Percentiles rank a stretch among this genome's conserved stretches.
Conservation (phyloP, 495 filamentous ascomycete genomes). For the Hypoxylon rickii region DNA sequence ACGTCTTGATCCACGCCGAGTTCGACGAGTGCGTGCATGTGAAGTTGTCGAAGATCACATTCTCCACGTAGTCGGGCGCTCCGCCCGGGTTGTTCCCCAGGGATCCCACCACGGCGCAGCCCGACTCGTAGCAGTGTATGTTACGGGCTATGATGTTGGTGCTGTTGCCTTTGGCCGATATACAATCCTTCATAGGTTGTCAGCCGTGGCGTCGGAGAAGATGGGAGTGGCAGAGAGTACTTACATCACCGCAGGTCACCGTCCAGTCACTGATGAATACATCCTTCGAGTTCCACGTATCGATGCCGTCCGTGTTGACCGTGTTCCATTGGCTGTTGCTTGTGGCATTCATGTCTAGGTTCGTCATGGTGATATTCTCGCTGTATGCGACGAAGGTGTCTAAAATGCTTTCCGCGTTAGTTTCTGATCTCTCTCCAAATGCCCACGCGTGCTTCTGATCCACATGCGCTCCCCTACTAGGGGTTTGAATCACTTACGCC, state of each 20-base stretch:
- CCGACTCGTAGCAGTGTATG: slow-evolving; percentile 49
- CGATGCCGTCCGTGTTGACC: slow-evolving; percentile 49
- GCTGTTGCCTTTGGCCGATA: slow-evolving; percentile 65
- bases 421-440: background rate
- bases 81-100: slow-evolving; percentile 41
- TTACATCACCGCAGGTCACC: slow-evolving; percentile 47
- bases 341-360: slow-evolving; percentile 47
- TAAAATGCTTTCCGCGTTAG: slow-evolving; percentile 7
- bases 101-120: slow-evolving; percentile 43
- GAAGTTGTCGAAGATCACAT: slow-evolving; percentile 48
- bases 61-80: slow-evolving; percentile 44
- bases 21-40: slow-evolving; percentile 53
- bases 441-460: background rate
- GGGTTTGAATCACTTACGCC: slow-evolving; percentile 35
- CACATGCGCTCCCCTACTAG: background rate
- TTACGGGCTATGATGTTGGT: slow-evolving; percentile 49
- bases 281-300: slow-evolving; percentile 51
- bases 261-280: slow-evolving; percentile 48
- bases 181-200: slow-evolving; percentile 51
- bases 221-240: slow-evolving; percentile 1
- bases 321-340: slow-evolving; percentile 41
- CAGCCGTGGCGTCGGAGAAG: background rate
- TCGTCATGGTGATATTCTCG: slow-evolving; percentile 52
- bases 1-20: slow-evolving; percentile 61
- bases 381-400: slow-evolving; percentile 48